Base-by-base conservation (phyloP, 202 grass and related monocot genomes). In the Panicum virgatum region DNA sequence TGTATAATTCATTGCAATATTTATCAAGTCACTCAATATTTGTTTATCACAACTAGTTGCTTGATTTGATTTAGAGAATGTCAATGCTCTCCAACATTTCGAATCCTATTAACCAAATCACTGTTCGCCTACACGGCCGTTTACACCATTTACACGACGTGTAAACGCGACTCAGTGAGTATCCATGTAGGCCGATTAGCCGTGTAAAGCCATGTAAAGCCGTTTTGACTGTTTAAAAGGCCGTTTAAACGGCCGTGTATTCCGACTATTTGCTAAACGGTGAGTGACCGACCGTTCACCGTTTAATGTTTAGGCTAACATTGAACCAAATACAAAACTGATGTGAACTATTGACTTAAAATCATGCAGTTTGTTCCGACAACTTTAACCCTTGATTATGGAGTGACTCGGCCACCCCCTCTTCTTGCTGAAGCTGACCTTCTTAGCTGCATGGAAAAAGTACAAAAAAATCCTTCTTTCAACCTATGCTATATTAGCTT, bases 361-460 rank as follows among this genome's bases (percentile, higher is more conserved):
- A 87, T 67, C 67, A 83, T 80, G 71, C 88, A 98, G 96, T 98
- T 98, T 91, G 56, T 98, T 89, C 90, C 96, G 32, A 93, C 90
- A 71, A 80, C 75, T 84, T 93, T 95, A 89, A 95, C 90, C 14
- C 96, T 98, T 82, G 92, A 98, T 93, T 91, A 92, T 73, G 96
- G 95, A 83, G 86, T 98, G 58, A 98, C 96, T 58, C 83, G 88
- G 51, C 96, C 96, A 63, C 96, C 92, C 5, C 90, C 92, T 90
- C 96, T 98, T 89, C 91, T 98, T 82, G 72, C 92, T 93, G 96
- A 98, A 95, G 90, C 92, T 34, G 96, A 98, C 74, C 92, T 98
- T 61, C 96, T 98, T 79, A 87, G 90, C 78, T 94, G 90, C 75
- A 98, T 98, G 96, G 92, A 98, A 82, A 94, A 95, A 82, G 96